Evolutionary conservation across 257 asterid genomes (phyloP).

Genomic region (Linaria vulgaris): DNA sequence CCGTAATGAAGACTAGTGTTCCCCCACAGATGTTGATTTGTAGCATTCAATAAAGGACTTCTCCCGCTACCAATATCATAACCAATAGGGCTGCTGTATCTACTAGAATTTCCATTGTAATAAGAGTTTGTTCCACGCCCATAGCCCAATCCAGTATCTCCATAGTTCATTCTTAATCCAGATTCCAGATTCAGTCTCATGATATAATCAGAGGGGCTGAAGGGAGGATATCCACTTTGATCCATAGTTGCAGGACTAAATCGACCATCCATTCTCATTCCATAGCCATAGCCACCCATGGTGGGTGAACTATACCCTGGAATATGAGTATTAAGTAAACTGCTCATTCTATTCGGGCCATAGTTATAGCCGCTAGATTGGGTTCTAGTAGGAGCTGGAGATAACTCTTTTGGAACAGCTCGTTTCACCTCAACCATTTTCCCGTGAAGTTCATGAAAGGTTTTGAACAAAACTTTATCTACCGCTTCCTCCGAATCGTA

Average conservation of each 20-base stretch:
- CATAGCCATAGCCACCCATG: conserved; percentile 43
- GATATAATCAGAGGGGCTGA: conserved; percentile 42
- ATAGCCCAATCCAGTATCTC: conserved; percentile 51
- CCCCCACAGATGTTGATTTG: conserved; percentile 51
- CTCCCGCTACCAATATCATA: conserved; percentile 42
- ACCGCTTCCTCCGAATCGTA: conserved; percentile 85
- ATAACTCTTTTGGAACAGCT: conserved; percentile 61
- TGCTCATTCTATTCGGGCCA: conserved; percentile 41
- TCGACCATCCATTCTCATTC: conserved; percentile 58
- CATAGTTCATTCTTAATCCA: conserved; percentile 45
- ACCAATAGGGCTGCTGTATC: conserved; percentile 42
- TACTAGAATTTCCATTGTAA: conserved; percentile 48
- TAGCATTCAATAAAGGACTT: conserved; percentile 40
- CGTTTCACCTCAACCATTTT: conserved; percentile 89
- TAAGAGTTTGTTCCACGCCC: conserved; percentile 57
- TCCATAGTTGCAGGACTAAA: conserved; percentile 58
- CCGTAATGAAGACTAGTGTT: conserved; percentile 42
- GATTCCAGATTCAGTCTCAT: conserved; percentile 55
- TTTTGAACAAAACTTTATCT: conserved; percentile 63
- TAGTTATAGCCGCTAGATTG: conserved; percentile 39
- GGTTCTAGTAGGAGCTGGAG: conserved; percentile 48
- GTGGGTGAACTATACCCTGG: conserved; percentile 52
- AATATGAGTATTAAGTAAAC: conserved; percentile 43
- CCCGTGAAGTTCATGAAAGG: conserved; percentile 79
- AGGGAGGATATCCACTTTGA: conserved; percentile 61